Evolutionary conservation across 2,329 filamentous ascomycete genomes (phyloP).

Genomic region (Calonectria fujianensis): DNA sequence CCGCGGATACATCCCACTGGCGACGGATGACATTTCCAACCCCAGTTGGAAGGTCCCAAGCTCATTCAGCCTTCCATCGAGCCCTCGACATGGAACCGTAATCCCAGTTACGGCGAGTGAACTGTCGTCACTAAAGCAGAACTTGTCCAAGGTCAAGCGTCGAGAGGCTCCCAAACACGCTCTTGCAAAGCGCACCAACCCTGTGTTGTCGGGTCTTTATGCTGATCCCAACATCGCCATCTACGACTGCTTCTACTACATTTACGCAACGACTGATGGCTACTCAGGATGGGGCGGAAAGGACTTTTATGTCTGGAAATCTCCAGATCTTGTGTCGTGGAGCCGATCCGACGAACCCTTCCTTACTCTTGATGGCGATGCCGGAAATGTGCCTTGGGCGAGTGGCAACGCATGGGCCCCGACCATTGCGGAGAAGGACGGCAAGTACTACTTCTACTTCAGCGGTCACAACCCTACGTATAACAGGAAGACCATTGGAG

Average conservation of each 20-base stretch:
- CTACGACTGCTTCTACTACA: slow-evolving; percentile 66
- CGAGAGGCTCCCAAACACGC: background rate
- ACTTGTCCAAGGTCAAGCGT: slow-evolving; percentile 26
- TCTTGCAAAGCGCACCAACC: slow-evolving; percentile 54
- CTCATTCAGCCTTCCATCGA: slow-evolving; percentile 67
- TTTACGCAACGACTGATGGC: slow-evolving; percentile 69
- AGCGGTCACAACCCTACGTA: slow-evolving; percentile 71
- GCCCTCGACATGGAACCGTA: slow-evolving; percentile 73
- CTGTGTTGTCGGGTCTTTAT: slow-evolving; percentile 62
- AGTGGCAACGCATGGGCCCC: slow-evolving; percentile 81
- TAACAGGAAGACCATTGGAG: slow-evolving; percentile 75
- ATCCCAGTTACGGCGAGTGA: slow-evolving; percentile 67
- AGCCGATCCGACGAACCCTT: slow-evolving; percentile 63
- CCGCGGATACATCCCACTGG: slow-evolving; percentile 72
- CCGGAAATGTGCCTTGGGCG: slow-evolving; percentile 77
- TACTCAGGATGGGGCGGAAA: slow-evolving; percentile 66
- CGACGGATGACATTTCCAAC: slow-evolving; percentile 69
- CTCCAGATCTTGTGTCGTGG: slow-evolving; percentile 65
- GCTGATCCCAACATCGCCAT: slow-evolving; percentile 69
- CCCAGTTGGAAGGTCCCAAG: slow-evolving; percentile 69
- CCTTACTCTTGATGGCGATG: slow-evolving; percentile 66
- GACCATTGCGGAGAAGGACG: slow-evolving; percentile 75
- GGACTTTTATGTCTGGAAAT: slow-evolving; percentile 69
- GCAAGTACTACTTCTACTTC: slow-evolving; percentile 80
- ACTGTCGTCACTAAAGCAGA: slow-evolving; percentile 36